Percentiles rank a stretch among this genome's conserved stretches.
These are phyloP conservation scores for Trypanosoma mega DNA, from an alignment of 208 protist genomes.

Conservation along the genomic window DNA sequence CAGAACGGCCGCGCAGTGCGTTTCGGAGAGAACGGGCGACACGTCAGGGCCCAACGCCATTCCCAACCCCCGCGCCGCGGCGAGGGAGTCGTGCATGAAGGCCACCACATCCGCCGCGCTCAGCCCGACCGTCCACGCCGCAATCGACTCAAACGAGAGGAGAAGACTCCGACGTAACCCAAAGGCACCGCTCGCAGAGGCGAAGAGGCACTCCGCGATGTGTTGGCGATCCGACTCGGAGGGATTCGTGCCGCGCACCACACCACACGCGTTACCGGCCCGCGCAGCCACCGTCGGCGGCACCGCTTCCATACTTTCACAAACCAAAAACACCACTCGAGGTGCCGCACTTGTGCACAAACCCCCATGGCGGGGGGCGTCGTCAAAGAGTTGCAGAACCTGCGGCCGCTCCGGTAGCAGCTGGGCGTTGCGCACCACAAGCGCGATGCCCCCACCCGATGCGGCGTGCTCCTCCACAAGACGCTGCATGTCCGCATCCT, in stretches of 20 bases:
- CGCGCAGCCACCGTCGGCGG: conserved; percentile 64
- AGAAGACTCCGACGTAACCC: conserved; percentile 42
- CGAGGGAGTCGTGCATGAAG: conserved; percentile 49
- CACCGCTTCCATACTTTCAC: conserved; percentile 66
- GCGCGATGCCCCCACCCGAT: conserved; percentile 25
- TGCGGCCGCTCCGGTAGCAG: conserved; percentile 36
- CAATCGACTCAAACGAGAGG: conserved; percentile 50
- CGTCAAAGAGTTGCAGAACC: conserved; percentile 47
- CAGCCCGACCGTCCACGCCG: conserved; percentile 74
- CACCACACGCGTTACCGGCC: conserved; percentile 60
- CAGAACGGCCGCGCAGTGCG: conserved; percentile 50
- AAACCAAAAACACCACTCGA: conserved; percentile 59
- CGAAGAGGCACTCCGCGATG: conserved; percentile 30
- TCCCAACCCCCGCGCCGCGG: conserved; percentile 16
- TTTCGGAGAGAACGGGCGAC: conserved; percentile 56
- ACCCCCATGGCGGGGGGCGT: background rate
- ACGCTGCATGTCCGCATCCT: conserved; percentile 35
- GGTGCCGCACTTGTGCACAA: background rate
- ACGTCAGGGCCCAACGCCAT: conserved; percentile 20
- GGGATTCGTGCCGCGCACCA: conserved; percentile 72
- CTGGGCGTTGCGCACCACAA: conserved; percentile 68
- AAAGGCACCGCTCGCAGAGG: conserved; percentile 26
- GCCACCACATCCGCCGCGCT: conserved; percentile 61
- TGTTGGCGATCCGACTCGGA: conserved; percentile 50
- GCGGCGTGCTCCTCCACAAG: conserved; percentile 36